A percentile compares a stretch with the other conserved stretches of the same genome.
phyloP scores from a whole-genome alignment of 2,329 filamentous ascomycete species.

The Diplodia scrobiculata region DNA sequence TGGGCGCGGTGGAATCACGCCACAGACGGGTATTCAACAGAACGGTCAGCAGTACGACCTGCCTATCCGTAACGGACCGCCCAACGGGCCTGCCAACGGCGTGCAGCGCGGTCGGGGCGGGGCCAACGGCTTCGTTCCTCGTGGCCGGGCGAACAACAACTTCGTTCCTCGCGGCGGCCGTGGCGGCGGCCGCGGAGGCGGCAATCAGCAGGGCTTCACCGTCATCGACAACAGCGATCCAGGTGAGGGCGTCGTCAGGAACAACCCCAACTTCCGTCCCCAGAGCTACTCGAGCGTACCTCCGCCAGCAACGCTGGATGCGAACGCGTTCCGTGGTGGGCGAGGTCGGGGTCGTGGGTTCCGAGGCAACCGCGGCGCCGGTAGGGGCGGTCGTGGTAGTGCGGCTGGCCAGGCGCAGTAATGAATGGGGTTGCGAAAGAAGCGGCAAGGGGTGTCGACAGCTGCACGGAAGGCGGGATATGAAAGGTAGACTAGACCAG shows the following conservation, averaged over 20 bases:
- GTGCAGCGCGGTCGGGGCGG: conserved; percentile 42
- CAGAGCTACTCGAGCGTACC: conserved; percentile 48
- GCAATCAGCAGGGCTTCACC: conserved; percentile 50
- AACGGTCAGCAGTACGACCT: conserved; percentile 34
- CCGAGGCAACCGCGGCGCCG: conserved; percentile 3
- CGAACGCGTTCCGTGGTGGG: conserved; percentile 34
- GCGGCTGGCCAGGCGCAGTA: neutral
- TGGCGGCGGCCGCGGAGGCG: conserved; percentile 33
- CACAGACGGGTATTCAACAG: conserved; percentile 32
- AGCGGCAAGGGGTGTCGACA: neutral
- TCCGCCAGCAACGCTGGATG: conserved; percentile 43
- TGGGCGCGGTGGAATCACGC: conserved; percentile 45
- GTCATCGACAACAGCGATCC: conserved; percentile 55
- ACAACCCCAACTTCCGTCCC: conserved; percentile 60
- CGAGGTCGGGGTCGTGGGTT: conserved; percentile 38
- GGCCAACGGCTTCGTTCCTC: conserved; percentile 35
- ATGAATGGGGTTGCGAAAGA: neutral
- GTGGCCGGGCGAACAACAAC: conserved; percentile 41
- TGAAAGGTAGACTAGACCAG: conserved; percentile 8
- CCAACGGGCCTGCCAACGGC: conserved; percentile 17
- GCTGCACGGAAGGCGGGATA: neutral
- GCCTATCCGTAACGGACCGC: conserved; percentile 46
- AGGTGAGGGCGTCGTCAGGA: conserved; percentile 55
- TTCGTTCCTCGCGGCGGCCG: conserved; percentile 48
- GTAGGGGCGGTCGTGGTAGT: conserved; percentile 22